Evolutionary conservation across 2,329 filamentous ascomycete species (phyloP).

Genomic region (Lasiodiplodia theobromae): DNA sequence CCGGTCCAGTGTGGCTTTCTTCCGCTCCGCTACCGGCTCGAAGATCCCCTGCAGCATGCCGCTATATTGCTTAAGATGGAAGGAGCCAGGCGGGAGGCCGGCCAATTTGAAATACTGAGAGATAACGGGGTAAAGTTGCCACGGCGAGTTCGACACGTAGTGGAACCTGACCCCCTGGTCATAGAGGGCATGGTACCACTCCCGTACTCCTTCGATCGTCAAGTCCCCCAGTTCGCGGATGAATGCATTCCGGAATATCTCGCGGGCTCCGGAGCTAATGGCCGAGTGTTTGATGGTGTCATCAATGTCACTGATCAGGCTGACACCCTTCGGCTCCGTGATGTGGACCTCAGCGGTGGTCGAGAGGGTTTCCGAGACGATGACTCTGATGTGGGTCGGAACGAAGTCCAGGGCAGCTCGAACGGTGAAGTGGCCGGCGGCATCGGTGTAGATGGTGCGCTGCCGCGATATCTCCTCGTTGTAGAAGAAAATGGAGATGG

Average conservation of each 20-base stretch:
- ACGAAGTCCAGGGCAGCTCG: constrained; percentile 86
- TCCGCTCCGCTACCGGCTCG: constrained; percentile 93
- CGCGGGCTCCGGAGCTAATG: constrained; percentile 83
- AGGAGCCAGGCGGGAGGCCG: constrained; percentile 83
- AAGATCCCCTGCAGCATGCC: constrained; percentile 99
- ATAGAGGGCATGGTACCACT: constrained; percentile 85
- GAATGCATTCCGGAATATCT: constrained; percentile 97
- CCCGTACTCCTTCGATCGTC: constrained; percentile 82
- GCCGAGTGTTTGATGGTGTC: constrained; percentile 97
- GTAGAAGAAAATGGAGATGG: constrained; percentile 95
- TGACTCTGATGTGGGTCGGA: constrained; percentile 85
- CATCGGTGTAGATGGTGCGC: constrained; percentile 82
- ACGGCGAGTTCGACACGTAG: constrained; percentile 99
- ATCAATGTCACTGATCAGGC: constrained; percentile 95
- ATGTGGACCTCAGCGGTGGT: constrained; percentile 79
- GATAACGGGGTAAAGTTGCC: constrained; percentile 93
- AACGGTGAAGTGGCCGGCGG: constrained; percentile 85
- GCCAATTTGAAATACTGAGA: constrained; percentile 83
- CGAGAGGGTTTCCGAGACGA: constrained; percentile 86
- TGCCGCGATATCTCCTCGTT: constrained; percentile 84
- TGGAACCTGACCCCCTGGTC: constrained; percentile 86
- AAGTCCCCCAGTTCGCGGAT: constrained; percentile 83
- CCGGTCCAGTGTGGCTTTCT: constrained; percentile 84
- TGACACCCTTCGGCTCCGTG: constrained; percentile 80
- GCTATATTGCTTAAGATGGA: constrained; percentile 94